Evolutionary conservation across 1,139 yeast species (phyloP), one percentile per base, ranked within the genome.

Genomic region (Barnettozyma hawaiiensis): DNA sequence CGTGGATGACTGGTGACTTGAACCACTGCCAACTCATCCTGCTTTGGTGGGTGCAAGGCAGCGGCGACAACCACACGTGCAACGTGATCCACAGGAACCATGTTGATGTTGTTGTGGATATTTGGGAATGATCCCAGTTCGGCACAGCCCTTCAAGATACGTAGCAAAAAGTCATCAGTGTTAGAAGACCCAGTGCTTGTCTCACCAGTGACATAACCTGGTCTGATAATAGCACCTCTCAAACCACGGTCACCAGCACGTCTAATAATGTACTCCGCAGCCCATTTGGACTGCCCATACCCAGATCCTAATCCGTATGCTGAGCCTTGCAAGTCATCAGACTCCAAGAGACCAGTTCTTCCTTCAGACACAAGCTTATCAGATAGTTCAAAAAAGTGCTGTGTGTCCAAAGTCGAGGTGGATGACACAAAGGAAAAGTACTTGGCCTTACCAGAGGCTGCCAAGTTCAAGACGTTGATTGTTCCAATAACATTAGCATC

Each of bases 1-100:
- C 97, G 78, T 48, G 98, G 99, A 57, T 92, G 97, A 12, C 94
- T 95, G 4, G 97, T 92, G n/a, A 92, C 97, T 42, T 92, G 98
- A 2, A 90, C 92, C 40, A 92, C 98, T 1, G 78, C 67, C 36
- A 86, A 65, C 38, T 67, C 73, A 16, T 61, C 58, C 2, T 55
- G 60, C 8, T 59, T 61, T 29, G 94, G 87, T 27, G 96, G 95
- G 53, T 78, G 77, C 52, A 92, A 71, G 0, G 96, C 83, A 26
- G 94, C 69, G 1, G 97, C 89, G 41, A 82, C 85, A 27, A 83
- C 87, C 20, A 89, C 86, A 43, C 95, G 76, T 1, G 98, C 97
- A 52, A 92, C 98, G 57, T 92, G 98, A 56, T 92, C 97, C 29
- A 92, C 98, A 4, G 98, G 98, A 19, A 89, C 97, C 87, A 90